Evolutionary conservation across 805 yeast species (phyloP).

Genomic region (Yamadazyma sp.): DNA sequence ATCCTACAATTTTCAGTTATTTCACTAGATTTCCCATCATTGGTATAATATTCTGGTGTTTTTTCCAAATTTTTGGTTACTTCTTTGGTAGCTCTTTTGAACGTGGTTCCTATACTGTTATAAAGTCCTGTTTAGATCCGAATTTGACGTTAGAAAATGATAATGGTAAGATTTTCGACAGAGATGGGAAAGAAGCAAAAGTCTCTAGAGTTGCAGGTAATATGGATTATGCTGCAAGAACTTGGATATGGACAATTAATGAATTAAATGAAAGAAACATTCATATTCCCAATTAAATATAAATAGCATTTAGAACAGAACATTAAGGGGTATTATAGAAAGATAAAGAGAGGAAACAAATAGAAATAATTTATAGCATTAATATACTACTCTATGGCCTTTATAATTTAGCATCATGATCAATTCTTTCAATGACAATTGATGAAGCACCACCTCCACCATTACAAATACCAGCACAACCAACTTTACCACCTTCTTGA

Average conservation of each 20-base stretch:
- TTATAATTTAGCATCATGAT: constrained; percentile 34
- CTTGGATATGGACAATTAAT: constrained; percentile 67
- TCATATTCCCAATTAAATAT: constrained; percentile 18
- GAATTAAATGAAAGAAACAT: constrained; percentile 16
- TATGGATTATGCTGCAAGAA: constrained; percentile 58
- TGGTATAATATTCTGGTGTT: constrained; percentile 71
- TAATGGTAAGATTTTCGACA: constrained; percentile 67
- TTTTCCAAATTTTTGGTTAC: constrained; percentile 66
- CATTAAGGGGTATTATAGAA: too few species aligned
- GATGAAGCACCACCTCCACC: constrained; percentile 99
- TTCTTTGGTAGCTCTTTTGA: constrained; percentile 71
- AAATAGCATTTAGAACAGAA: too few species aligned
- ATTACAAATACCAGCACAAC: constrained; percentile 96
- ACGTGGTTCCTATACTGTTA: constrained; percentile 64
- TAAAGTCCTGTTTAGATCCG: constrained; percentile 59
- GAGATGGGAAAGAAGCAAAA: constrained; percentile 49
- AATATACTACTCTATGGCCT: background rate
- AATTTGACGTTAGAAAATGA: constrained; percentile 47
- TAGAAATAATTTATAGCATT: background rate
- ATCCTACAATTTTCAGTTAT: constrained; percentile 69
- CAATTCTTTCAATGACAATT: constrained; percentile 73
- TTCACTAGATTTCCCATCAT: constrained; percentile 76
- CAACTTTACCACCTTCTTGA: constrained; percentile 80
- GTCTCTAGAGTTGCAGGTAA: constrained; percentile 59
- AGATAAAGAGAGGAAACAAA: too few species aligned